Conservation (phyloP, 176 grass and related monocot species). For the Carex kokanica region DNA sequence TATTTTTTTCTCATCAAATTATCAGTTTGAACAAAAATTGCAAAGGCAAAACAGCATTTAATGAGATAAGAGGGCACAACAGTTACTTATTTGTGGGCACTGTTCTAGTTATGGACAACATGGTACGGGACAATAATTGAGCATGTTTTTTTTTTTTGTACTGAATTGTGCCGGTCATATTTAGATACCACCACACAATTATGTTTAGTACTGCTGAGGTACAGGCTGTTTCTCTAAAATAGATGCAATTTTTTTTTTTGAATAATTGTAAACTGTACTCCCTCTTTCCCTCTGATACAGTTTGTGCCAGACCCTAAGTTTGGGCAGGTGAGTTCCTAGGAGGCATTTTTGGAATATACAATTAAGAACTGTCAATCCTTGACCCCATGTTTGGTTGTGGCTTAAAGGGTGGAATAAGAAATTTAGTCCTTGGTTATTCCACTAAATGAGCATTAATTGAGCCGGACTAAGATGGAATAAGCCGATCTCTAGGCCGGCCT, state of each 20-base stretch:
- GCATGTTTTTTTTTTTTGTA: not conserved
- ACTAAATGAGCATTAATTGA: no score
- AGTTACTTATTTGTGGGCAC: not conserved
- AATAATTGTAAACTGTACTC: not conserved
- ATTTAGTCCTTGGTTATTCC: no score
- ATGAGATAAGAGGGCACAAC: not conserved
- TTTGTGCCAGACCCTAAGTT: slow-evolving; percentile 33
- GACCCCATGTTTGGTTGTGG: no score
- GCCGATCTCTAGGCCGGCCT: no score
- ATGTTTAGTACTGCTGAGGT: not conserved
- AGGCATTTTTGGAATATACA: no score
- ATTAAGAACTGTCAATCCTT: no score
- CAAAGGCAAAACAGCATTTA: not conserved
- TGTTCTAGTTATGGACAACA: not conserved
- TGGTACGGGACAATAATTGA: not conserved
- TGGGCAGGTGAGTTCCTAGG: no score
- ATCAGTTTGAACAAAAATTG: not conserved
- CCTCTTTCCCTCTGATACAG: slow-evolving; percentile 24
- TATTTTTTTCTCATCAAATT: not conserved
- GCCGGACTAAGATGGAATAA: no score
- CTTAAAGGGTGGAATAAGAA: no score
- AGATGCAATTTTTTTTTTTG: not conserved
- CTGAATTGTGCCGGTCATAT: not conserved
- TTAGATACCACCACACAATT: not conserved
- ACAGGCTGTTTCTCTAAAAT: not conserved